Percentiles rank a stretch among this genome's conserved stretches.
Evolutionary conservation across 208 protist species (phyloP).

Genomic region (Naegleria fowleri): DNA sequence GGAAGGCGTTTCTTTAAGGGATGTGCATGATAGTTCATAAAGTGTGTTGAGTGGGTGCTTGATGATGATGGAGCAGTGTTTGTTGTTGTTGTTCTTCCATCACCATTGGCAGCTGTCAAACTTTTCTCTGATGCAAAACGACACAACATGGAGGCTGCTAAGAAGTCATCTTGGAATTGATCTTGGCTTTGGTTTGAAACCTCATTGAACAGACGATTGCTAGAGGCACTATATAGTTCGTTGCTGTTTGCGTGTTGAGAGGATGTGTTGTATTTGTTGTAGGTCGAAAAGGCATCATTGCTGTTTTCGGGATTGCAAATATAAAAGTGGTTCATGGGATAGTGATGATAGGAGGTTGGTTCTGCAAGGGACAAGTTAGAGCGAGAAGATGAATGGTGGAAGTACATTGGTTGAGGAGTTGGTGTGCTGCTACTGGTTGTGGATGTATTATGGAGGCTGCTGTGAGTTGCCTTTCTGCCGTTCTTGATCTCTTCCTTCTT

Average conservation of each 20-base stretch:
- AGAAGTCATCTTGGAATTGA: not conserved
- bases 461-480: not conserved
- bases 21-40: not conserved
- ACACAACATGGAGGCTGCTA: not conserved
- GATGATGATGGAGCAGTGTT: not conserved
- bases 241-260: no score
- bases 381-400: no score
- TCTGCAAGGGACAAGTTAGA: no score
- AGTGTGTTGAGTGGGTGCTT: not conserved
- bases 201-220: not conserved
- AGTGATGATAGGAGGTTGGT: no score
- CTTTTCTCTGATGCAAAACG: not conserved
- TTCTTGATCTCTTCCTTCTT: no score
- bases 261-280: no score
- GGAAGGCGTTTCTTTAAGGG: not conserved
- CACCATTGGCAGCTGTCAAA: no score
- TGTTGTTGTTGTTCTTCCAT: not conserved
- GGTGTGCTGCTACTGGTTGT: not conserved
- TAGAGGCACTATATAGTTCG: no score
- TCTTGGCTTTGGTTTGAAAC: not conserved
- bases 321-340: no score
- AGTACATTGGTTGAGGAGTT: not conserved
- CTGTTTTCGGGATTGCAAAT: no score
- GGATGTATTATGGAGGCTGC: not conserved
- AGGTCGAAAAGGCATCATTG: no score